Evolutionary conservation across 1,139 yeast species (phyloP), one percentile per base, ranked within the genome.

Genomic region (Starmera stellimalicola): DNA sequence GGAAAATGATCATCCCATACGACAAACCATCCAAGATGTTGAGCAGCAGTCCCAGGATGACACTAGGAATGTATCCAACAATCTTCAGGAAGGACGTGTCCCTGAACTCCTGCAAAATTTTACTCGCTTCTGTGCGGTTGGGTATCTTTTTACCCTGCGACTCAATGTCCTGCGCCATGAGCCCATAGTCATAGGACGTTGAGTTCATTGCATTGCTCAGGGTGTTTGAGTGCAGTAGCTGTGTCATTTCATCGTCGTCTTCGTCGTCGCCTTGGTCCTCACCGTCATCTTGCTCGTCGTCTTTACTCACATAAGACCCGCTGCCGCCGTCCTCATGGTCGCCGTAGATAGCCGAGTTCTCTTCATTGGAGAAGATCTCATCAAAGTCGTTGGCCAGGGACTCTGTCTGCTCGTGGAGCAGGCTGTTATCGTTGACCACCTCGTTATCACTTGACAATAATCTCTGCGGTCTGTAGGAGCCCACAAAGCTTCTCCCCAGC

Each of bases 1-100:
- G 98, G 60, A 91, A 91, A 65, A 91, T 75, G 51, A 91, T 88
- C 96, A 91, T 88, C 31, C 98, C 98, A 54, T 91, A 91, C 0
- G 95, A 85, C 33, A 91, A 66, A 0, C 95, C 98, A 57, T 91
- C 98, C 35, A 91, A 68, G 33, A 91, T 81, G 51, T 91, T 91
- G 31, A 91, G 64, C 31, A 91, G 60, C 0, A 87, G 67, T 0
- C 98, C 98, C 28, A 91, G 62, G 30, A 85, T 70, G 6, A 88
- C 95, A 0, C 95, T 53, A 3, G 67, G 67, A 23, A 59, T 37
- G 35, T 58, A 58, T 2, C 51, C 41, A 6, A 54, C 26, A 5
- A 51, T 33, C 26, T 47, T 46, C 15, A 34, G 10, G 1, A 28
- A 2, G 12, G 30, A 27, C 17, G 25, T 25, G 2, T 37, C 32